Evolutionary conservation across 192 early-diverging fungal species (phyloP), one percentile per base, ranked within the genome.

Genomic region (Chytriomyces confervae): DNA sequence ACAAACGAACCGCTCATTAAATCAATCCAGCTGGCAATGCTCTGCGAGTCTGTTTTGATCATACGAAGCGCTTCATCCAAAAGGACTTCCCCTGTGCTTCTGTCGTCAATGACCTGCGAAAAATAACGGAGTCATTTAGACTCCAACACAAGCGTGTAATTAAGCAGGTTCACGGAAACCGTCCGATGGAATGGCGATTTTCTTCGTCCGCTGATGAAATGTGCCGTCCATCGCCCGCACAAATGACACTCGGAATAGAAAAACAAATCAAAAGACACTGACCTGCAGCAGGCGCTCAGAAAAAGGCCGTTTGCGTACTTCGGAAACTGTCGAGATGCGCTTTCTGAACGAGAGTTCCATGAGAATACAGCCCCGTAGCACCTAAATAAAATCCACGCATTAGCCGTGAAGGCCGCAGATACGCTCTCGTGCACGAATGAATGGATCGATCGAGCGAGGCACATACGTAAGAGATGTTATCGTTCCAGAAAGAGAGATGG

Each of bases 401-500:
- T 57, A n/a, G 53, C 16, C 1, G 53, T 57, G 53, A 57, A 57
- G 53, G 53, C 16, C 16, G 5, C 16, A 57, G 53, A 57, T 36
- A 36, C 36, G 36, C 36, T 13, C 53, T 13, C 53, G 5, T 57
- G 20, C 20, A 57, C 3, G 20, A 57, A 13, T n/a, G 53, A 20
- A n/a, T 57, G 53, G 13, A 3, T n/a, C 20, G 2, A 57, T n/a
- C 16, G 20, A 20, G 53, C 1, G 53, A 27, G 10, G 9, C 44
- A 81, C 80, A 29, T 53, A 88, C 87, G 84, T 99, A 99, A 24
- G 95, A 96, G 67, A 99, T 95, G 81, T 95, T 96, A 85, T 99
- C 97, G 84, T 99, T 99, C 97, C 97, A 99, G 81, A 99, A 99
- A 29, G 95, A 97, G 50, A 99, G 89, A 75, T 97, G 96, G 2